Conservation (phyloP, 768 basidiomycete genomes). For the Lentinula aciculospora region DNA sequence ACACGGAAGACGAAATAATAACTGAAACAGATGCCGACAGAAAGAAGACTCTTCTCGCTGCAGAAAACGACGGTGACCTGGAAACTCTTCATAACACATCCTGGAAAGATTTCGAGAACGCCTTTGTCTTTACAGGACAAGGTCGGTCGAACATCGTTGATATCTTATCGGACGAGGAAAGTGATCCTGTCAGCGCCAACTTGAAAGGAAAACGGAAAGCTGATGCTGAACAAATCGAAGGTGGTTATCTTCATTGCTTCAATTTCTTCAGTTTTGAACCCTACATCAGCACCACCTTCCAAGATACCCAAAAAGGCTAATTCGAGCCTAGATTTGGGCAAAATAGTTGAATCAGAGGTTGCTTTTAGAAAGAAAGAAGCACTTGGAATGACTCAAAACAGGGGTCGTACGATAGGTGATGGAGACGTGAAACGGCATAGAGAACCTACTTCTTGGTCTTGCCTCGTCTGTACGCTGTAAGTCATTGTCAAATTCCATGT, state of each 20-base stretch:
- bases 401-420: conserved; percentile 19
- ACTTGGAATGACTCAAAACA: conserved; percentile 33
- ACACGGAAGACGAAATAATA: conserved; percentile 27
- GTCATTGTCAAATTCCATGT: conserved; percentile 14
- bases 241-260: not conserved
- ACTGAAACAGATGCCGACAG: conserved; percentile 42
- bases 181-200: not conserved
- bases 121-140: conserved; percentile 39
- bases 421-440: not conserved
- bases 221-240: not conserved
- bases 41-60: conserved; percentile 44
- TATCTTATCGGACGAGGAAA: conserved; percentile 16
- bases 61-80: conserved; percentile 36
- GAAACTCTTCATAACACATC: conserved; percentile 24
- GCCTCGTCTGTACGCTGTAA: conserved; percentile 61
- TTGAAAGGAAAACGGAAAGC: not conserved
- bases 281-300: not conserved
- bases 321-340: conserved; percentile 20
- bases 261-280: not conserved
- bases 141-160: conserved; percentile 20
- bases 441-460: conserved; percentile 30
- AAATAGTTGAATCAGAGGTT: conserved; percentile 38
- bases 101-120: conserved; percentile 41
- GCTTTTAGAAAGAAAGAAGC: conserved; percentile 38
- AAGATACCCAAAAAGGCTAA: not conserved